Conservation (phyloP, 148 eudicot species). For the Dysphania ambrosioides region DNA sequence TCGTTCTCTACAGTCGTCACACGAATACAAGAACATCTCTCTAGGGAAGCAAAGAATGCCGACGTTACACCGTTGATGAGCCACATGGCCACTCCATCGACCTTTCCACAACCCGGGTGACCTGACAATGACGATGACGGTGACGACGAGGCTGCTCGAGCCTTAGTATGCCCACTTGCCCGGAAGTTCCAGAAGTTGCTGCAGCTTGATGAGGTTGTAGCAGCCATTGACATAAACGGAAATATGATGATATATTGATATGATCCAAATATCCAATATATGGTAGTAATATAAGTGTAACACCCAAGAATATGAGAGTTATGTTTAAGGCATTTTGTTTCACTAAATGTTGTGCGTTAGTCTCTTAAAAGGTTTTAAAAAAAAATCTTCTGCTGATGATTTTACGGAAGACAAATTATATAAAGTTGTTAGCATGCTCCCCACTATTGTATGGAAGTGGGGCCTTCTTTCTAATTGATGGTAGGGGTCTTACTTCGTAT, state of each 20-base stretch:
- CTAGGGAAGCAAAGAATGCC: constrained; percentile 45
- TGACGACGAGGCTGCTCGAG: constrained; percentile 11
- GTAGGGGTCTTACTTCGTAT: too few species aligned
- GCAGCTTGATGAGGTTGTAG: constrained; percentile 35
- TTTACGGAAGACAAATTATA: too few species aligned
- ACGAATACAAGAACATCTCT: constrained; percentile 45
- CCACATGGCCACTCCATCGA: constrained; percentile 43
- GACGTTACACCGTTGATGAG: constrained; percentile 34
- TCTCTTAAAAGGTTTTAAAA: too few species aligned
- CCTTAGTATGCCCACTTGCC: background rate
- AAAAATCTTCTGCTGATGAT: too few species aligned
- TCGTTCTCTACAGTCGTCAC: constrained; percentile 40
- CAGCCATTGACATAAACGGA: too few species aligned
- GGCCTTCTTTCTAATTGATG: too few species aligned
- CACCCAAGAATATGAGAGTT: background rate
- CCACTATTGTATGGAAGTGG: too few species aligned
- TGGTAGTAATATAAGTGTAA: background rate
- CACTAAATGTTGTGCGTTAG: too few species aligned
- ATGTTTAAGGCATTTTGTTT: too few species aligned
- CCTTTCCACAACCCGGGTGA: constrained; percentile 10
- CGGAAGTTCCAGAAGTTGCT: constrained; percentile 31
- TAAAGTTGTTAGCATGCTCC: too few species aligned
- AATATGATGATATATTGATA: too few species aligned
- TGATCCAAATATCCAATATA: constrained; percentile 1
- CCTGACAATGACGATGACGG: constrained; percentile 5